Evolutionary conservation across 805 yeast species (phyloP), one percentile per base, ranked within the genome.

Genomic region (Yarrowia divulgata): DNA sequence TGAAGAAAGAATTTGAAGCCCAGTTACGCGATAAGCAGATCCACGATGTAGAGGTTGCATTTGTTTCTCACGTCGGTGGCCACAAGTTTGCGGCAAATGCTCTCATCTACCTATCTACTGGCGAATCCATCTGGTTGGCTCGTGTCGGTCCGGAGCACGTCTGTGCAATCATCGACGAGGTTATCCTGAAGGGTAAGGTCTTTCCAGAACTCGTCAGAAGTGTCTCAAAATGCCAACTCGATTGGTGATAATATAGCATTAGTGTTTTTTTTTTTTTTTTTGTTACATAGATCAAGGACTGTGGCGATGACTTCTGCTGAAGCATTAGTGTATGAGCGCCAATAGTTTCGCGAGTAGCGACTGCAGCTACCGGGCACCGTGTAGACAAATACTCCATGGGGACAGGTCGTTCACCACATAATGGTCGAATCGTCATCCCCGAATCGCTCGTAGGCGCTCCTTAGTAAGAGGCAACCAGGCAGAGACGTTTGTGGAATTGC

Each of bases 21-120:
- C 85, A 89, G 72, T 81, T 94, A 52, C 82, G 96, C 70, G 91
- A 90, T 5, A 81, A 85, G 43, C 96, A 88, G 3, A 80, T 90
- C 18, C 85, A 86, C 73, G 98, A 94, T 77, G 77, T 80, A 39
- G 89, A 90, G 13, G 91, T 93, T 1, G 81, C 84, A 1, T 93
- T 77, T 73, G 85, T 90, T 39, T 93, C 91, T 75, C 99, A 94
- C 77, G 90, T 94, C 35, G 99, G 99, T 8, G 98, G 98, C 6
- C 99, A 94, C 79, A 95, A 95, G 78, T 95, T 82, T 78, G 92
- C 95, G 0, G 98, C 98, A 1, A 94, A 94, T 77, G 90, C 91
- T 3, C 83, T 92, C 66, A 85, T 94, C 16, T 93, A 92, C 76
- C 79, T 87, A 72, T 87, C 84, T 72, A 80, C 85, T 12, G 96